phyloP scores from a whole-genome alignment of 225 moss, liverwort and hornwort genomes.

The Neckera pumila region DNA sequence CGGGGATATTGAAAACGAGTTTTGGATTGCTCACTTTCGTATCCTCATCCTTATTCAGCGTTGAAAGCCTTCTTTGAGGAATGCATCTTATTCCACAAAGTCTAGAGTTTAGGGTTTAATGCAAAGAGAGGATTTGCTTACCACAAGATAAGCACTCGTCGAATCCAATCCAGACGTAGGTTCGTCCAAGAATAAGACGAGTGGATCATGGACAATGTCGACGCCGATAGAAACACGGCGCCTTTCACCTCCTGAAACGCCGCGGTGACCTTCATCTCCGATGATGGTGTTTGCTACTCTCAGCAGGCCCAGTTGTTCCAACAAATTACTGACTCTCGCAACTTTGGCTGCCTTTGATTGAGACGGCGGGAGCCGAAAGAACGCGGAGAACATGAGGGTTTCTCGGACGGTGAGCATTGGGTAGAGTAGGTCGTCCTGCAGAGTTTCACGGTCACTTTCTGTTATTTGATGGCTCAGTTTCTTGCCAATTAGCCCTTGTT shows the following conservation, averaged over 20 bases:
- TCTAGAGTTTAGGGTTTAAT: not conserved
- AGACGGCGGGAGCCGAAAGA: conserved; percentile 52
- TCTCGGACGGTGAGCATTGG: conserved; percentile 98
- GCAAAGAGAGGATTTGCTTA: not conserved
- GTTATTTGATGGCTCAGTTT: not conserved
- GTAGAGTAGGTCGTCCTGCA: conserved; percentile 78
- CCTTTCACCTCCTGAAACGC: conserved; percentile 79
- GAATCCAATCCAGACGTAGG: conserved; percentile 87
- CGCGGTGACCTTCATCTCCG: conserved; percentile 76
- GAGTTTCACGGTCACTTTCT: not conserved
- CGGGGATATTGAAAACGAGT: not conserved
- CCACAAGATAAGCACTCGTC: conserved; percentile 64
- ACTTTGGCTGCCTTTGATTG: conserved; percentile 37
- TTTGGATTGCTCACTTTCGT: not conserved
- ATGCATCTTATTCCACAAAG: not conserved
- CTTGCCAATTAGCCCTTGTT: not conserved
- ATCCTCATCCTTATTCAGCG: not conserved
- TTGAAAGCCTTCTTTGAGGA: not conserved
- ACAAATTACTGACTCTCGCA: conserved; percentile 50
- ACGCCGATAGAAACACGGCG: conserved; percentile 83
- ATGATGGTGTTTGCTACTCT: conserved; percentile 73
- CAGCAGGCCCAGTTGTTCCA: conserved; percentile 66
- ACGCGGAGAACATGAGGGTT: conserved; percentile 81
- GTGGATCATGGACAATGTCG: conserved; percentile 81
- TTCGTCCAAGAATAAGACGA: conserved; percentile 83